phyloP scores from a whole-genome alignment of 495 filamentous ascomycete genomes.

The Penicillium argentinense region DNA sequence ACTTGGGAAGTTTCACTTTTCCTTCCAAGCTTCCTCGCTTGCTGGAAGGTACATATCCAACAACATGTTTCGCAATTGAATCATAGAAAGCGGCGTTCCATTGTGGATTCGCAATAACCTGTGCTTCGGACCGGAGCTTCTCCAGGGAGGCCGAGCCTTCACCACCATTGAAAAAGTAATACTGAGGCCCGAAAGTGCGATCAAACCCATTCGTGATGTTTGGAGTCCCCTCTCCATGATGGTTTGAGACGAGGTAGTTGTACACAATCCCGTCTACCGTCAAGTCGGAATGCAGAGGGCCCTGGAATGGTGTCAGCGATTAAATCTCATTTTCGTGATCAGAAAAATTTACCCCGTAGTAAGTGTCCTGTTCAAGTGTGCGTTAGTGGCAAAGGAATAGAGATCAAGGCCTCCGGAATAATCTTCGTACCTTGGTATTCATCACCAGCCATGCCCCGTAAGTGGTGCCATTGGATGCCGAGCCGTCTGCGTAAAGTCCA shows the following conservation, averaged over 20 bases:
- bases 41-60: constrained; percentile 49
- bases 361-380: constrained; percentile 40
- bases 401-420: too few species aligned
- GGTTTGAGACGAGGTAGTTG: constrained; percentile 53
- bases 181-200: constrained; percentile 57
- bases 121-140: constrained; percentile 48
- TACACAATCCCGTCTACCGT: constrained; percentile 59
- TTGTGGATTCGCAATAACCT: constrained; percentile 40
- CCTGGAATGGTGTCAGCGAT: constrained; percentile 18
- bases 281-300: constrained; percentile 55
- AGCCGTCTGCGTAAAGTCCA: constrained; percentile 53
- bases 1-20: constrained; percentile 44
- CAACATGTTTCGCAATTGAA: constrained; percentile 53
- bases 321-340: too few species aligned
- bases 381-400: neutral
- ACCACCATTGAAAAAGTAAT: constrained; percentile 57
- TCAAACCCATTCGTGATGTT: constrained; percentile 61
- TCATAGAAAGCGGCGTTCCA: constrained; percentile 59
- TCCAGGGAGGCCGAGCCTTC: constrained; percentile 37
- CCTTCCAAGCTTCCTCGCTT: constrained; percentile 43
- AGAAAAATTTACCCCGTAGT: constrained; percentile 45
- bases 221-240: constrained; percentile 56
- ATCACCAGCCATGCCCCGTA: constrained; percentile 59
- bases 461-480: constrained; percentile 45
- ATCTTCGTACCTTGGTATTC: constrained; percentile 45